phyloP scores from a whole-genome alignment of 495 filamentous ascomycete genomes.

The Trichoderma asperelloides region DNA sequence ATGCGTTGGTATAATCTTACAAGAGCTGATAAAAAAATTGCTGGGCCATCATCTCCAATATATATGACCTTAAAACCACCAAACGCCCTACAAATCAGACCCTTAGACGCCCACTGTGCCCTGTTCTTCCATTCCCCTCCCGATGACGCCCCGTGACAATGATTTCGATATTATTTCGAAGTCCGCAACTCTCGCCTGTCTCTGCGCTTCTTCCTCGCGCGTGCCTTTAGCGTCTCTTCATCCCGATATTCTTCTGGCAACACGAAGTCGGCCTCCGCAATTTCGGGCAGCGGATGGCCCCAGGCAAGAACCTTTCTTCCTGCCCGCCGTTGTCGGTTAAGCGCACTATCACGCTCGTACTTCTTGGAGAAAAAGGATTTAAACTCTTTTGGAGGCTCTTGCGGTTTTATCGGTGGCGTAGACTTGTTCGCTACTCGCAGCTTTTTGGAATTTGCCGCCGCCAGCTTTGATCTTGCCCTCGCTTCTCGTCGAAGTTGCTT shows the following conservation, averaged over 20 bases:
- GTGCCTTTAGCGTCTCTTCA: constrained; percentile 54
- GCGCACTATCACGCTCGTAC: constrained; percentile 65
- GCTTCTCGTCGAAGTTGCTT: constrained; percentile 42
- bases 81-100: constrained; percentile 4
- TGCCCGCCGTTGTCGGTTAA: constrained; percentile 50
- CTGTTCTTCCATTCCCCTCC: constrained; percentile 8
- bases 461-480: constrained; percentile 67
- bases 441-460: constrained; percentile 67
- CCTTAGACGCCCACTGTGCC: not conserved
- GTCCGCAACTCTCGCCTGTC: constrained; percentile 18
- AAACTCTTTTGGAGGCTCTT: constrained; percentile 54
- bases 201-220: constrained; percentile 50
- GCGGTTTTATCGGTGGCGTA: constrained; percentile 14
- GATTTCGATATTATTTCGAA: not conserved
- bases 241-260: constrained; percentile 64
- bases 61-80: not conserved
- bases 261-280: constrained; percentile 58
- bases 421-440: constrained; percentile 28
- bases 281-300: constrained; percentile 72
- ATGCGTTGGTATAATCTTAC: not conserved
- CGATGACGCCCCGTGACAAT: constrained; percentile 1
- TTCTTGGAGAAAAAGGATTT: constrained; percentile 76
- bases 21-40: not conserved
- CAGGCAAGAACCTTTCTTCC: constrained; percentile 56
- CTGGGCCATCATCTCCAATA: not conserved